phyloP scores from a whole-genome alignment of 140 eudicot species.

The Bidens hawaiensis region DNA sequence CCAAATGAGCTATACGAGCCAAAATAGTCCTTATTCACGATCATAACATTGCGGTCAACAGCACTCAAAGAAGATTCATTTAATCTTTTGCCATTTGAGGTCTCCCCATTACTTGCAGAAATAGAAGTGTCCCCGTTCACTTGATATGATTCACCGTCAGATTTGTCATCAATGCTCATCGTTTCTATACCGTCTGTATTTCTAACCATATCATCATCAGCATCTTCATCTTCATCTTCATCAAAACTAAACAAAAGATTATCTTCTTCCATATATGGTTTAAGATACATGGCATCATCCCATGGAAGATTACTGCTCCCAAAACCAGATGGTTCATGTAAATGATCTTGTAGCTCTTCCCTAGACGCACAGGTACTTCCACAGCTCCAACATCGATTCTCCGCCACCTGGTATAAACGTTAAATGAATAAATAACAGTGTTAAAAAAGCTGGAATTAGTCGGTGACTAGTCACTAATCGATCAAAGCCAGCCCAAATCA shows the following conservation, averaged over 20 bases:
- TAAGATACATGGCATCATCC: constrained; percentile 68
- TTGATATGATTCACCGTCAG: constrained; percentile 17
- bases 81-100: constrained; percentile 13
- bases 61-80: constrained; percentile 23
- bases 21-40: constrained; percentile 75
- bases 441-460: too few species aligned
- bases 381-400: constrained; percentile 70
- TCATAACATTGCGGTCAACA: constrained; percentile 33
- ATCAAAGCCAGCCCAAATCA: too few species aligned
- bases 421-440: background rate
- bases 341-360: constrained; percentile 31
- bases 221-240: constrained; percentile 53
- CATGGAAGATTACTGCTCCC: constrained; percentile 40
- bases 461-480: too few species aligned
- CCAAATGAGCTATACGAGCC: constrained; percentile 84
- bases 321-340: background rate
- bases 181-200: constrained; percentile 27
- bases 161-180: constrained; percentile 32
- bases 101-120: constrained; percentile 7
- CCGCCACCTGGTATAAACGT: constrained; percentile 45
- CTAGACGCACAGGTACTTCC: constrained; percentile 39
- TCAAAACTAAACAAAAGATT: constrained; percentile 66
- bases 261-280: constrained; percentile 78
- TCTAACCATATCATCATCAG: constrained; percentile 27
- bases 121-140: constrained; percentile 28